Evolutionary conservation across 2,329 filamentous ascomycete species (phyloP), one percentile per base, ranked within the genome.

Genomic region (Arthrocladium fulminans): DNA sequence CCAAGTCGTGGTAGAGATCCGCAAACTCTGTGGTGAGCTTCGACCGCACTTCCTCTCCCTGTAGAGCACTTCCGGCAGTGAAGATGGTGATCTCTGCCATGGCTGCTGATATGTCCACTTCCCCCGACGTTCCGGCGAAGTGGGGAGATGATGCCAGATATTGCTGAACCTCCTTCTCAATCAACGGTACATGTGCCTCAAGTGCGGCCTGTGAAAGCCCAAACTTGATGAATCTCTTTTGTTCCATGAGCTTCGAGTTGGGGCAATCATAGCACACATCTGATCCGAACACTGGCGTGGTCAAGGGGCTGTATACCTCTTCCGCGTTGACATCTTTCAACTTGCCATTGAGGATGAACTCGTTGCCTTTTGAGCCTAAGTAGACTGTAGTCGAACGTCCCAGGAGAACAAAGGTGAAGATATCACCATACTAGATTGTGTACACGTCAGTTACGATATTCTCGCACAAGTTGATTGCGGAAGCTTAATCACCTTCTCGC

Each of bases 311-410:
- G 68, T 95, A 95, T 56, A 94, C 83, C 61, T 95, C 88, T 69
- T 95, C 88, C 20, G 88, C 88, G 63, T 84, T 88, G 60, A 94
- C 83, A 62, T 95, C 88, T 70, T 85, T 87, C 61, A 88, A 75
- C 71, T 94, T 94, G 60, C 86, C 88, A 65, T 95, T 95, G 57
- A 95, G 76, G 58, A 95, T 89, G 65, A 95, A 94, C 56, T 95
- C 87, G 67, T 94, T 95, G 56, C 88, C 88, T 54, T 82, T 76
- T 9, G 83, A 79, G 29, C 88, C 88, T 50, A 94, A 72, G 58
- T 83, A 89, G 30, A 94, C 88, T 2, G 88, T 94, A 43, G 84
- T 90, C 70, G 87, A 89, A 71, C 83, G 86, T 59, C 88, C 88
- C 44, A 95, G 79, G 37, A 95, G 76, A 54, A 94, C 73, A 62